phyloP scores from a whole-genome alignment of 805 yeast genomes.

The Kluyveromyces wickerhamii region DNA sequence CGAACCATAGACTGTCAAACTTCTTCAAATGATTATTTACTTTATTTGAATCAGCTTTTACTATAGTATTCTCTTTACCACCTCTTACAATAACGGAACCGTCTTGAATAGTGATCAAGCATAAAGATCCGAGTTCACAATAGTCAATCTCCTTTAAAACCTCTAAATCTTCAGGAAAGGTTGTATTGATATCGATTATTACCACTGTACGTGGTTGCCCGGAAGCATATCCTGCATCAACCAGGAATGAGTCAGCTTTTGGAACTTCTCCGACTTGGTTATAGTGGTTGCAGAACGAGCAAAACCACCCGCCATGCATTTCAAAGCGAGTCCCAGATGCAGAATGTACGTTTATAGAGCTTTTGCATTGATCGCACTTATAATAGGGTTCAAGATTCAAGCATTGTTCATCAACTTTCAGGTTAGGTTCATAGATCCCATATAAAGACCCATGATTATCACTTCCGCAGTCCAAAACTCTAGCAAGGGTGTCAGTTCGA shows the following conservation, averaged over 20 bases:
- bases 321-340: conserved; percentile 3
- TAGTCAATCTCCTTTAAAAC: conserved; percentile 5
- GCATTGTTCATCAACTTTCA: not conserved
- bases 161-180: conserved; percentile 8
- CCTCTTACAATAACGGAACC: conserved; percentile 1
- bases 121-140: not conserved
- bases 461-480: conserved; percentile 6
- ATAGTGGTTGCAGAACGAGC: conserved; percentile 12
- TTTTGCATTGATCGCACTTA: conserved; percentile 7
- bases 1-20: conserved; percentile 9
- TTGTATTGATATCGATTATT: conserved; percentile 10
- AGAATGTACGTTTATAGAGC: conserved; percentile 4
- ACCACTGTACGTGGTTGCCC: not conserved
- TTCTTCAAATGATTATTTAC: conserved; percentile 6
- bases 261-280: conserved; percentile 9
- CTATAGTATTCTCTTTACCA: not conserved
- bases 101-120: not conserved
- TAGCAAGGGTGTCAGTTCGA: conserved; percentile 11
- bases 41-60: conserved; percentile 7
- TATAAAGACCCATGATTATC: not conserved
- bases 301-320: conserved; percentile 9
- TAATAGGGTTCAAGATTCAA: not conserved
- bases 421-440: conserved; percentile 2
- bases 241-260: conserved; percentile 2
- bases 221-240: not conserved